These are phyloP conservation scores for Rhamnella rubrinervis DNA, from an alignment of 331 rosid genomes.

Conservation along the genomic window DNA sequence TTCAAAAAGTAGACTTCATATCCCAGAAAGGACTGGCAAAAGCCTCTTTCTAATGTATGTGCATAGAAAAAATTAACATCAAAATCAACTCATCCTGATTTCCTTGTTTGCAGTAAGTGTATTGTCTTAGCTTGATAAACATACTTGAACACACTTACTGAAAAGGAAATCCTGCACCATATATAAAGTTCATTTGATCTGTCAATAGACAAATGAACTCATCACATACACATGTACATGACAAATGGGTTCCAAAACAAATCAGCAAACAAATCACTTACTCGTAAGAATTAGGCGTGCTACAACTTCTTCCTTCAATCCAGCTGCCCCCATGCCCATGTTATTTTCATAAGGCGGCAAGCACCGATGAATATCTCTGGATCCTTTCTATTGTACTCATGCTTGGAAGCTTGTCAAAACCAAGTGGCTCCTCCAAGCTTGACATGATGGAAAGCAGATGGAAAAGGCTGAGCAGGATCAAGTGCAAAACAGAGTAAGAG, in stretches of 20 bases:
- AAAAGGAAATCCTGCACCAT: background rate
- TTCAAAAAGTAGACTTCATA: no score
- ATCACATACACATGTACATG: no score
- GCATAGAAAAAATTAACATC: no score
- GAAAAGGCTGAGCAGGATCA: slow-evolving; percentile 24
- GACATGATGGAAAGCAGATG: slow-evolving; percentile 60
- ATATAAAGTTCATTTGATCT: background rate
- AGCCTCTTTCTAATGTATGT: no score
- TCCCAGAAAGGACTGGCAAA: no score
- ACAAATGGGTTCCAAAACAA: background rate
- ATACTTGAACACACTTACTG: no score
- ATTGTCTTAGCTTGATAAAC: no score
- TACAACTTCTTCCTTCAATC: slow-evolving; percentile 76
- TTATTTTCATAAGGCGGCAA: slow-evolving; percentile 70
- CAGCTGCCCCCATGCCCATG: slow-evolving; percentile 73
- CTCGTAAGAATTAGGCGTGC: slow-evolving; percentile 77
- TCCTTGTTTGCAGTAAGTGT: no score
- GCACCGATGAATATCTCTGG: slow-evolving; percentile 76
- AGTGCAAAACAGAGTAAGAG: slow-evolving; percentile 23
- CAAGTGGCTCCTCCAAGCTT: slow-evolving; percentile 93
- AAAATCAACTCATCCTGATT: no score
- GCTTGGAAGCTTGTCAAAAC: slow-evolving; percentile 89
- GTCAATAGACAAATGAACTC: background rate
- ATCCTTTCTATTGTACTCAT: slow-evolving; percentile 70
- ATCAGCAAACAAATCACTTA: slow-evolving; percentile 27